phyloP scores from a whole-genome alignment of 176 grass and related monocot genomes.

The Zizania latifolia region DNA sequence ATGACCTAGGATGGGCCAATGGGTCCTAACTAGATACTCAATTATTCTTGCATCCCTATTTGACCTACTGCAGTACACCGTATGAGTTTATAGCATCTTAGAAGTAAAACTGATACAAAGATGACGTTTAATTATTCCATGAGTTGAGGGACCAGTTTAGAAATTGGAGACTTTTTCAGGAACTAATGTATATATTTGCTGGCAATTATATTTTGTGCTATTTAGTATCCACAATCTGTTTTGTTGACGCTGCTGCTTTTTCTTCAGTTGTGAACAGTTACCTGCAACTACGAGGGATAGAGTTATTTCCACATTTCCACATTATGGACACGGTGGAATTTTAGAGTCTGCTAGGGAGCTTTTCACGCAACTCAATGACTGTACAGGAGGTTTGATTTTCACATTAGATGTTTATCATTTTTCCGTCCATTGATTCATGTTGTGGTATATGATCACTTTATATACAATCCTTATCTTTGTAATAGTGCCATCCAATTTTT shows the following conservation, averaged over 20 bases:
- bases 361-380: constrained; percentile 83
- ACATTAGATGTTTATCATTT: constrained; percentile 16
- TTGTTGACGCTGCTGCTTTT: constrained; percentile 16
- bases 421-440: neutral
- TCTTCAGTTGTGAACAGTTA: constrained; percentile 63
- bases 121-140: neutral
- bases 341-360: constrained; percentile 85
- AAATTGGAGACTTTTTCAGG: neutral
- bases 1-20: neutral
- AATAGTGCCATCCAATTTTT: neutral
- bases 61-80: neutral
- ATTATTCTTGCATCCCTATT: neutral
- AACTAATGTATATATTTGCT: neutral
- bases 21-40: neutral
- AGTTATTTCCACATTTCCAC: constrained; percentile 80
- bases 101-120: neutral
- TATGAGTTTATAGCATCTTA: neutral
- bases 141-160: neutral
- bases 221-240: neutral
- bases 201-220: neutral
- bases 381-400: constrained; percentile 39
- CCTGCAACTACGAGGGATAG: constrained; percentile 53
- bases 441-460: neutral
- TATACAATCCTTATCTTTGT: neutral
- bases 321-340: constrained; percentile 96